phyloP scores from a whole-genome alignment of 2,329 filamentous ascomycete species.

The Aspergillus bombycis region DNA sequence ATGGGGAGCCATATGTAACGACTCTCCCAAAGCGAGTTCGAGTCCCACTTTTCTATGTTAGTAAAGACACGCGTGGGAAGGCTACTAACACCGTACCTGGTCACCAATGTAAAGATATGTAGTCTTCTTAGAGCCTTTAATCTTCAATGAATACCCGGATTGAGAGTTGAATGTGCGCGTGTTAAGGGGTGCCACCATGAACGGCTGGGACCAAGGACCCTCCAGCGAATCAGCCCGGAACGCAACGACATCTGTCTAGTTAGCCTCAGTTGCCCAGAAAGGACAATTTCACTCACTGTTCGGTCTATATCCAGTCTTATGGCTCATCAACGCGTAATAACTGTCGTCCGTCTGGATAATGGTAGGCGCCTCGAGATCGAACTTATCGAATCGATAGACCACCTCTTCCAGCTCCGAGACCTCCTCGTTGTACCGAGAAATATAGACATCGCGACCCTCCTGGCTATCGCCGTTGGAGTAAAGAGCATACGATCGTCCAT shows the following conservation, averaged over 20 bases:
- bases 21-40: slow-evolving; percentile 60
- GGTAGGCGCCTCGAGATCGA: slow-evolving; percentile 62
- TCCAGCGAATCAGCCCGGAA: slow-evolving; percentile 56
- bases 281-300: slow-evolving; percentile 46
- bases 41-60: slow-evolving; percentile 50
- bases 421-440: slow-evolving; percentile 58
- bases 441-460: slow-evolving; percentile 61
- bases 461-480: slow-evolving; percentile 63
- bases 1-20: slow-evolving; percentile 62
- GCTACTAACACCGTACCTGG: slow-evolving; percentile 8
- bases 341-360: slow-evolving; percentile 63
- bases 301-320: slow-evolving; percentile 66
- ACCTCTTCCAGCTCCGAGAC: slow-evolving; percentile 57
- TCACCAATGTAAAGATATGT: slow-evolving; percentile 58
- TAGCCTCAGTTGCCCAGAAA: background rate
- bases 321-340: slow-evolving; percentile 65
- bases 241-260: slow-evolving; percentile 53
- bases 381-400: slow-evolving; percentile 61
- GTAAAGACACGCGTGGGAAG: background rate
- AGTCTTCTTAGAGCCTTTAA: slow-evolving; percentile 53
- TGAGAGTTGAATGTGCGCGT: slow-evolving; percentile 59
- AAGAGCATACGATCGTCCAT: slow-evolving; percentile 58
- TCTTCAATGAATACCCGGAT: slow-evolving; percentile 54
- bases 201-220: slow-evolving; percentile 60
- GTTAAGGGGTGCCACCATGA: slow-evolving; percentile 55